Evolutionary conservation across 352 stramenopile species (phyloP).

Genomic region (Globisporangium yorkense): DNA sequence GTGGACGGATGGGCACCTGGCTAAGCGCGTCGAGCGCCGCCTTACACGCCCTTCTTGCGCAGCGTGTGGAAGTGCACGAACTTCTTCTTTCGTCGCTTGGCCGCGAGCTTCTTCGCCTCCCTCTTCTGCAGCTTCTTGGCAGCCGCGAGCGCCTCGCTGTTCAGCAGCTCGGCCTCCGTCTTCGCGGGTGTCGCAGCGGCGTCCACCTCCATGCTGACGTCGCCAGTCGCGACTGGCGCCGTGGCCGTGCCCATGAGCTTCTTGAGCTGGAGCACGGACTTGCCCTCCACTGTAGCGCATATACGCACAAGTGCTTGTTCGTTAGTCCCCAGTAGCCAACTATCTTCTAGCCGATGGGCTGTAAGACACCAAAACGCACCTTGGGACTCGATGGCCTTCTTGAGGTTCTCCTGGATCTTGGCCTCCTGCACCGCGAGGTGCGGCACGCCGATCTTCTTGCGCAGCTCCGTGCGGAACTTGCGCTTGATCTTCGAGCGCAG

Average conservation of each 20-base stretch:
- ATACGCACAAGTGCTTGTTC: not conserved
- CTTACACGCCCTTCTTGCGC: conserved; percentile 85
- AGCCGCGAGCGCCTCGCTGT: conserved; percentile 31
- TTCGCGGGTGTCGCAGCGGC: conserved; percentile 24
- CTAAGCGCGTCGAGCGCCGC: not conserved
- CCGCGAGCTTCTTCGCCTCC: conserved; percentile 35
- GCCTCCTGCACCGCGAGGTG: conserved; percentile 63
- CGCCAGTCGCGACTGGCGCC: conserved; percentile 30
- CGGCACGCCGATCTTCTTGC: conserved; percentile 73
- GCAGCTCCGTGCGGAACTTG: conserved; percentile 83
- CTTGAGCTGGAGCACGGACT: conserved; percentile 60
- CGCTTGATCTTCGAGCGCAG: conserved; percentile 89
- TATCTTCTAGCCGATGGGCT: not conserved
- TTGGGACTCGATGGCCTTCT: conserved; percentile 67
- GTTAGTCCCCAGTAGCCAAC: no score
- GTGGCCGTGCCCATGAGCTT: conserved; percentile 58
- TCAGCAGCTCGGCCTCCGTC: conserved; percentile 43
- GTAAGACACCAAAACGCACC: conserved; percentile 18
- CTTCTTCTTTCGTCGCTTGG: conserved; percentile 62
- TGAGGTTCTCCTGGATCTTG: conserved; percentile 84
- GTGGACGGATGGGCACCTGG: not conserved
- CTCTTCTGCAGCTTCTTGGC: conserved; percentile 53
- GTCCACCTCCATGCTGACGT: conserved; percentile 39
- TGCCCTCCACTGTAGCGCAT: conserved; percentile 22
- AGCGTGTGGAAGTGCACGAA: conserved; percentile 85